Conservation (phyloP, 164 flowering plant species). For the Macadamia integrifolia region DNA sequence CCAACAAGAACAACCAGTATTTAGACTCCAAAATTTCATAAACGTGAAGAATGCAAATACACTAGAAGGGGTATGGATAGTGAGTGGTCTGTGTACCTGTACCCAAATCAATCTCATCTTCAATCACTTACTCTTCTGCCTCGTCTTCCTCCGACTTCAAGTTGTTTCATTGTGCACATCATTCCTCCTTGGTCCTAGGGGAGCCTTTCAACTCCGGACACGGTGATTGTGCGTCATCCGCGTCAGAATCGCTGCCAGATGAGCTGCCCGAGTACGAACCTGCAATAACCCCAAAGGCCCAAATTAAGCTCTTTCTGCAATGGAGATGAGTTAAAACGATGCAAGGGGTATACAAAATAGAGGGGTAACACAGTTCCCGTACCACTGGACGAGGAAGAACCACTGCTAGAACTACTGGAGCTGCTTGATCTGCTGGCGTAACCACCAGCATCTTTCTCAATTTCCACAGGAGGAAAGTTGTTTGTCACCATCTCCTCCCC, state of each 20-base stretch:
- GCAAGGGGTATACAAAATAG: neutral
- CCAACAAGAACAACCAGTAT: too few relatives aligned
- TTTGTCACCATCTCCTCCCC: constrained; percentile 29
- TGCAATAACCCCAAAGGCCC: constrained; percentile 24
- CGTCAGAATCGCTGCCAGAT: constrained; percentile 74
- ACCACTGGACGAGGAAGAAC: constrained; percentile 74
- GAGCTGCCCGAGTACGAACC: constrained; percentile 91
- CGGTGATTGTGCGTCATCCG: constrained; percentile 54
- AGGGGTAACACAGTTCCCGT: constrained; percentile 5
- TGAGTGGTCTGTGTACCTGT: too few relatives aligned
- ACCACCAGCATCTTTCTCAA: constrained; percentile 60
- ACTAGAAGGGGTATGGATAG: too few relatives aligned
- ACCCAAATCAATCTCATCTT: too few relatives aligned
- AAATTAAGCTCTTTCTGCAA: neutral
- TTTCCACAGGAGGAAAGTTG: constrained; percentile 61
- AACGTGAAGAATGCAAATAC: too few relatives aligned
- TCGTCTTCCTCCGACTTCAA: too few relatives aligned
- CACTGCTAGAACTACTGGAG: constrained; percentile 67
- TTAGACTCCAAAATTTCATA: too few relatives aligned
- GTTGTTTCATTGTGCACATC: neutral
- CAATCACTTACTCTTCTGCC: too few relatives aligned
- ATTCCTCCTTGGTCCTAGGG: constrained; percentile 1
- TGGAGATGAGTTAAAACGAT: neutral
- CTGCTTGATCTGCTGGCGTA: constrained; percentile 27
- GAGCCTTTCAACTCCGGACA: constrained; percentile 18